Base-by-base conservation (phyloP, 2,329 filamentous ascomycete species). In the Parasarocladium wereldwijsianum region DNA sequence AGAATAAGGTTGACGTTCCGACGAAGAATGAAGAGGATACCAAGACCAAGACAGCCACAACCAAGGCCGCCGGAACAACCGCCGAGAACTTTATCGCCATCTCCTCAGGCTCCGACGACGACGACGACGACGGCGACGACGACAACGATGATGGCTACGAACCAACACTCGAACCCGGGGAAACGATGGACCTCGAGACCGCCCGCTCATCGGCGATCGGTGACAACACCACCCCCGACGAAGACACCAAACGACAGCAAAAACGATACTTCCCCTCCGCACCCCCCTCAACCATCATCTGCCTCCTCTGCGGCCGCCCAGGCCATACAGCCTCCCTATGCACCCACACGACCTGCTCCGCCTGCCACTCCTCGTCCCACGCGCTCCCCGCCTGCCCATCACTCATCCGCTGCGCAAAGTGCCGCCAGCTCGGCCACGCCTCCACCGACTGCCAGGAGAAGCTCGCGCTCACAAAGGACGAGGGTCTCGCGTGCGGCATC, bases 341-440 rank as follows among this genome's bases (percentile, higher is more conserved):
- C 40, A 58, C 62, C 9, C 46, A 54, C 9, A 43, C 54, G 14
- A 44, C 36, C 3, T 76, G 71, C 43, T 54, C 48, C 6, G 60
- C 61, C 32, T 76, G 66, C 42, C 46, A 50, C 15, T 52, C 49
- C 31, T 35, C 40, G 9, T 50, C 50, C 3, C 70, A 77, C 44
- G 57, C 57, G 31, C 51, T 56, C 5, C 58, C 59, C 38, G 52
- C 49, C 32, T 77, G 72, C 38, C 64, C 68, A 8, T 52, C 50
- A 5, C 57, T 55, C 19, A 47, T 49, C 19, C 59, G 67, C 36
- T 76, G 71, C 44, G 44, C 41, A 28, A 72, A 70, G 43, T 83
- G 78, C 48, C 63, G 59, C 27, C 67, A 76, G 46, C 55, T 66
- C 24, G 77, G 76, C 8, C 78, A 84, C 42, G 40, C 43, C 29